A percentile compares a stretch with the other conserved stretches of the same genome.
Conservation (phyloP, 768 basidiomycete species). For the Amanita pallidorosea region DNA sequence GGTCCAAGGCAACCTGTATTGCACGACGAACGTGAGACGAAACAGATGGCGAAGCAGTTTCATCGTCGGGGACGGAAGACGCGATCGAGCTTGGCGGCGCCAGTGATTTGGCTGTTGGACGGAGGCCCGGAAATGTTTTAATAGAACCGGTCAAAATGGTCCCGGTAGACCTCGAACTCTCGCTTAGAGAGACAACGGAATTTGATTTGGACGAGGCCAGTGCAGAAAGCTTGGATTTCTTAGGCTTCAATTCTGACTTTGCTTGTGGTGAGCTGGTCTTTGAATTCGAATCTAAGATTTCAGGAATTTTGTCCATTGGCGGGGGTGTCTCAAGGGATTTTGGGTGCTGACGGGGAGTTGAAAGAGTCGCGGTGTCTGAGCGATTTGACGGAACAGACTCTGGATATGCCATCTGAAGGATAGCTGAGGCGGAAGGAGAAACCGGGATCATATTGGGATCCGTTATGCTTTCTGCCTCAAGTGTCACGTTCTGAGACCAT, state of each 20-base stretch:
- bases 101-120: conserved; percentile 54
- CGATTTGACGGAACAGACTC: conserved; percentile 47
- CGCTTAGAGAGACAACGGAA: conserved; percentile 28
- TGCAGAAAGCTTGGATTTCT: conserved; percentile 58
- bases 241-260: conserved; percentile 18
- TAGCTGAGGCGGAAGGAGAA: conserved; percentile 60
- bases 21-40: conserved; percentile 55
- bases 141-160: conserved; percentile 46
- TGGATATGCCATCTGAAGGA: conserved; percentile 47
- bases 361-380: conserved; percentile 29
- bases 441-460: conserved; percentile 11
- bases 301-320: conserved; percentile 38
- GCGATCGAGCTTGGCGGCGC: conserved; percentile 24
- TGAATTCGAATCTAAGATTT: conserved; percentile 42
- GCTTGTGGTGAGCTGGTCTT: conserved; percentile 26
- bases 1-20: conserved; percentile 53
- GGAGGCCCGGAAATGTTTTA: conserved; percentile 62
- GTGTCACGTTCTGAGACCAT: background rate
- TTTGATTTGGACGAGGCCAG: conserved; percentile 58
- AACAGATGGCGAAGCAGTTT: conserved; percentile 32
- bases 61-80: conserved; percentile 18
- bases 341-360: conserved; percentile 25
- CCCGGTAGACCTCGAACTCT: conserved; percentile 46
- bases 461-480: conserved; percentile 1
- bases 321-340: conserved; percentile 33